Percentiles rank a stretch among this genome's conserved stretches.
Conservation (phyloP, 208 protist species). For the Leishmania lainsoni region DNA sequence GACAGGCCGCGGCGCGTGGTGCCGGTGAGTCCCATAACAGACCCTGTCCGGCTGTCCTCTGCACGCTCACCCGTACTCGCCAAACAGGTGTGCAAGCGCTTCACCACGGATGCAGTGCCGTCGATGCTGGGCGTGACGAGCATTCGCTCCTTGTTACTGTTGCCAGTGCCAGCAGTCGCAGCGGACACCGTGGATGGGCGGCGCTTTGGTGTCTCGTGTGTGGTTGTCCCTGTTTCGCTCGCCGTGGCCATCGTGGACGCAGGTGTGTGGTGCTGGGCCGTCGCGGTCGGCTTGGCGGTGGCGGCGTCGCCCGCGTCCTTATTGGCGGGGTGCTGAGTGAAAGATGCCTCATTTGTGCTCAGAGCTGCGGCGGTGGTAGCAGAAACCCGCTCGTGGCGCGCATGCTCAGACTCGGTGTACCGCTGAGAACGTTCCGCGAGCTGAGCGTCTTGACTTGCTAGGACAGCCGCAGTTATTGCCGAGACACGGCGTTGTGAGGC, state of each 20-base stretch:
- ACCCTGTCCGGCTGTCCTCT: constrained; percentile 21
- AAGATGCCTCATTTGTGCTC: not conserved
- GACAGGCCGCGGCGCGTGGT: constrained; percentile 16
- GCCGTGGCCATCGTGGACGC: no score
- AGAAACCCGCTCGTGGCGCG: not conserved
- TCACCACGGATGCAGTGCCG: constrained; percentile 11
- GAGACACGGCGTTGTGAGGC: constrained; percentile 6
- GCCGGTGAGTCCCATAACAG: constrained; percentile 34
- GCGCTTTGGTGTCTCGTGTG: constrained; percentile 31
- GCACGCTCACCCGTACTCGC: constrained; percentile 32
- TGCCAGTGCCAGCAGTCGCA: not conserved
- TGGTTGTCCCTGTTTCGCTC: not conserved
- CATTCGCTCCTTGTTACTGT: not conserved
- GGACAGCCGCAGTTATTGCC: constrained; percentile 8
- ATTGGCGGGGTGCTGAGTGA: not conserved
- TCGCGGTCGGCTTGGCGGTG: not conserved
- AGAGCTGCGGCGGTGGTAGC: not conserved
- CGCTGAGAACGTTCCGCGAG: constrained; percentile 2
- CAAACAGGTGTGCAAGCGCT: constrained; percentile 27
- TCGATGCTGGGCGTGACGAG: not conserved
- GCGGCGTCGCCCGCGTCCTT: not conserved
- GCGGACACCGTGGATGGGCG: not conserved
- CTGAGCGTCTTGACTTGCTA: constrained; percentile 12
- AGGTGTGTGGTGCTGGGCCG: not conserved
- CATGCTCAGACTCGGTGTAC: not conserved